Percentiles rank a stretch among this genome's conserved stretches.
Conservation (phyloP, 768 basidiomycete species). For the Mycena alexandri region DNA sequence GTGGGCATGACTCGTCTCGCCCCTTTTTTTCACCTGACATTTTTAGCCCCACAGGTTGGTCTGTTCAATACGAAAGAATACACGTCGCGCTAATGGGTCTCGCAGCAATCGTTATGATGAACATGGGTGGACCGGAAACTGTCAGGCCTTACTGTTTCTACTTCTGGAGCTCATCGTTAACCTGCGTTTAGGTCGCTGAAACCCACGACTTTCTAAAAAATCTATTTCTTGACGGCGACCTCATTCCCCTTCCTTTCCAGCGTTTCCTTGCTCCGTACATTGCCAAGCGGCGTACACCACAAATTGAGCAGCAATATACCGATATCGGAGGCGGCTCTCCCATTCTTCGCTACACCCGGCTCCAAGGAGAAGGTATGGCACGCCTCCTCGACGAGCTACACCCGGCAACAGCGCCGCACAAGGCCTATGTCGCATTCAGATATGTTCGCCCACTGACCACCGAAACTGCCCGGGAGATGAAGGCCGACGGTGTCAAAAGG, state of each 20-base stretch:
- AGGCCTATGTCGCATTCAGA: slow-evolving; percentile 95
- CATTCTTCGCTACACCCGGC: slow-evolving; percentile 88
- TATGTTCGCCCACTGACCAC: slow-evolving; percentile 92
- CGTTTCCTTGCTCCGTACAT: slow-evolving; percentile 88
- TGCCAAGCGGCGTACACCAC: slow-evolving; percentile 88
- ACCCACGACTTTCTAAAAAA: slow-evolving; percentile 94
- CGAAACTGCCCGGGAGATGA: slow-evolving; percentile 85
- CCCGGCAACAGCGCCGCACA: slow-evolving; percentile 94
- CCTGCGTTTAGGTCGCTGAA: slow-evolving; percentile 78
- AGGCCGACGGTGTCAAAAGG: slow-evolving; percentile 89
- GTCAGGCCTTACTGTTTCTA: slow-evolving; percentile 56
- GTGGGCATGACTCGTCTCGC: slow-evolving; percentile 47
- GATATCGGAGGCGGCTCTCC: slow-evolving; percentile 98
- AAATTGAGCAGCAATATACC: slow-evolving; percentile 94
- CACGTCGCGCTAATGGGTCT: slow-evolving; percentile 33
- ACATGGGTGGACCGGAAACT: slow-evolving; percentile 98
- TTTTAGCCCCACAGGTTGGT: slow-evolving; percentile 72
- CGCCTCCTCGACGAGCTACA: slow-evolving; percentile 93
- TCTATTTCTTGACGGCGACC: slow-evolving; percentile 91
- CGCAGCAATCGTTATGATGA: slow-evolving; percentile 92
- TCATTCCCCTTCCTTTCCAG: slow-evolving; percentile 97
- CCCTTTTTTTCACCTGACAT: slow-evolving; percentile 30
- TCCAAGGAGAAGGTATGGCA: slow-evolving; percentile 93
- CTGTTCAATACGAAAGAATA: slow-evolving; percentile 5
- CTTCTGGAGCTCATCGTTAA: slow-evolving; percentile 21